Conservation (phyloP, 129 eudicot species). For the Solidago caesia region DNA sequence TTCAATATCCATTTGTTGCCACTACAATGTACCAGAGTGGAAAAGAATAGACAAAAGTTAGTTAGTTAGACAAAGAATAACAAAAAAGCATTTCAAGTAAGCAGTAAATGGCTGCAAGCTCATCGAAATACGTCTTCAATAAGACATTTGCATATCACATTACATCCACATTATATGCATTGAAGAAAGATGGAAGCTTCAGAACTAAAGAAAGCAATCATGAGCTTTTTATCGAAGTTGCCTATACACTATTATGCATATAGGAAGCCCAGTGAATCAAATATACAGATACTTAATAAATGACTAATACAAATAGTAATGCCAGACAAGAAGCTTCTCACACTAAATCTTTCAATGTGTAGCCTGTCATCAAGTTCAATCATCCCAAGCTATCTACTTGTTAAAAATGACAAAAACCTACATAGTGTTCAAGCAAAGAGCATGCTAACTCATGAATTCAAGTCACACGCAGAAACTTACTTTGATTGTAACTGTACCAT, state of each 20-base stretch:
- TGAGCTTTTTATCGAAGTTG: neutral
- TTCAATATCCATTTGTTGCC: conserved; percentile 99
- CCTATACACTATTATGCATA: neutral
- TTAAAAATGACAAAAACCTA: neutral
- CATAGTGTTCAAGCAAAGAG: neutral
- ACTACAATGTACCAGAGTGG: conserved; percentile 48
- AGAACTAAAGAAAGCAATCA: neutral
- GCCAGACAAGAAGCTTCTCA: neutral
- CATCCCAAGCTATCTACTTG: neutral
- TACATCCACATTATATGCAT: conserved; percentile 2
- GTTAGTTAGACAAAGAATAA: conserved; percentile 11
- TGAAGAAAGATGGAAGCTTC: neutral
- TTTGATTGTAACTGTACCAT: neutral
- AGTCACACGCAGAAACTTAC: neutral
- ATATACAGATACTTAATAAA: neutral
- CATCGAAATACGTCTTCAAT: neutral
- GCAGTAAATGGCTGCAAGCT: conserved; percentile 6
- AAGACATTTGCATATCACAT: neutral
- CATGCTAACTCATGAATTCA: neutral
- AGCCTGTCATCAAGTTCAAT: neutral
- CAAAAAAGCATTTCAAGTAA: conserved; percentile 19
- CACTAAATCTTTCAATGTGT: neutral
- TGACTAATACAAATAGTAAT: neutral
- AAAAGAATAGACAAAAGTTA: conserved; percentile 3
- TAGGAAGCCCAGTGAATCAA: neutral